Evolutionary conservation across 169 alveolate genomes (phyloP).

Genomic region (Toxoplasma gondii): DNA sequence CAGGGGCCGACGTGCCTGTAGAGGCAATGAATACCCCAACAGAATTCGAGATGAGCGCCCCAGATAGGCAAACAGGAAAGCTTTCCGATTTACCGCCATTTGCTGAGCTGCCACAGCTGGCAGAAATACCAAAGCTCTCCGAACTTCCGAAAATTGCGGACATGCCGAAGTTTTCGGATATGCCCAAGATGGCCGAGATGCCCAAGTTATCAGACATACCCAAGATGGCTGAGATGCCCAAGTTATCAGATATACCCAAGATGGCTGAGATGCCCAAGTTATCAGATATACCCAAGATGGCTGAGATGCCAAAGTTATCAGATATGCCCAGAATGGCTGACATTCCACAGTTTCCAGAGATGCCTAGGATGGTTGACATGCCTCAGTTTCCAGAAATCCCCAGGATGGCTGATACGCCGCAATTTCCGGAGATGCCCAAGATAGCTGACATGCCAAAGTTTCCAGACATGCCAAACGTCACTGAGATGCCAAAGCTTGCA

Average conservation of each 20-base stretch:
- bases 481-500: background rate
- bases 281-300: too few species aligned
- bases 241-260: too few species aligned
- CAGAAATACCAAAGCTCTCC: background rate
- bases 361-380: background rate
- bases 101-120: background rate
- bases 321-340: conserved; percentile 30
- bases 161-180: too few species aligned
- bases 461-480: conserved; percentile 1
- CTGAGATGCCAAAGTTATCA: too few species aligned
- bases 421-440: background rate
- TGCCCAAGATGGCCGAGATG: too few species aligned
- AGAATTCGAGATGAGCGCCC: background rate
- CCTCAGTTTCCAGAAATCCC: conserved; percentile 1
- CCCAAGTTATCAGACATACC: too few species aligned
- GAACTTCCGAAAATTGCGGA: background rate
- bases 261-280: too few species aligned
- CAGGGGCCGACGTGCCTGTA: background rate
- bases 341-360: background rate
- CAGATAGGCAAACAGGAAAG: background rate
- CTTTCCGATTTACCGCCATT: background rate
- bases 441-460: background rate
- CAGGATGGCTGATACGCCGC: background rate
- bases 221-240: too few species aligned
- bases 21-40: background rate